Evolutionary conservation across 169 alveolate genomes (phyloP), one percentile per base, ranked within the genome.

Genomic region (Eimeria praecox): DNA sequence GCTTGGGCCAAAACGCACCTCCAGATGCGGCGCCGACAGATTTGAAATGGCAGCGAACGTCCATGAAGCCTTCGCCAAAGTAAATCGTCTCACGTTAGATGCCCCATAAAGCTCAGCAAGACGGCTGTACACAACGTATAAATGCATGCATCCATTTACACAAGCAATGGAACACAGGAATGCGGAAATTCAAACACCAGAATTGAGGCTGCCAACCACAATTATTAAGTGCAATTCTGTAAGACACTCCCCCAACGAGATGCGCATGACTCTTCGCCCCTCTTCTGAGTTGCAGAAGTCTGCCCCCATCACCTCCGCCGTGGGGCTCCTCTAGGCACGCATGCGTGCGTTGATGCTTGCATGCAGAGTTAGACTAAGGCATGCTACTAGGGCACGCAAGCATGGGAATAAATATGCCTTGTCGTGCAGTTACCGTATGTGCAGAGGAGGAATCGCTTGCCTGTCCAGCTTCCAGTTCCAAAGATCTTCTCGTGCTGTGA

Each of bases 61-160:
- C 91, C 91, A 83, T 22, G 91, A 22, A 22, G 91, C 91, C 73
- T 54, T 83, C 52, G 91, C 91, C 56, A 83, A 40, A 49, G n/a
- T n/a, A 66, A 83, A 83, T 27, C 91, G 69, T 52, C 91, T 22
- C n/a, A 46, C 73, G 49, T 83, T 83, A 22, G 91, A n/a, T 18
- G 91, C 75, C 35, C 91, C 91, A n/a, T 83, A 83, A 3, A 83
- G 91, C 44, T 83, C 91, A 6, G 14, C 73, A 33, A 83, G 91
- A 24, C 91, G 91, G 59, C 91, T 83, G 89, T 38, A 27, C 42
- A n/a, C 42, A 22, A 0, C 0, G 46, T n/a, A 3, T 14, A 71
- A 71, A 59, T 59, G 69, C 69, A 59, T 59, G 27, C 69, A 59
- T 59, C 30, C 69, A 59, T 20, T 0, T 12, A n/a, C n/a, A n/a